Base-by-base conservation (phyloP, 1,284 basidiomycete species). In the Anthracocystis panici-leucophaei region DNA sequence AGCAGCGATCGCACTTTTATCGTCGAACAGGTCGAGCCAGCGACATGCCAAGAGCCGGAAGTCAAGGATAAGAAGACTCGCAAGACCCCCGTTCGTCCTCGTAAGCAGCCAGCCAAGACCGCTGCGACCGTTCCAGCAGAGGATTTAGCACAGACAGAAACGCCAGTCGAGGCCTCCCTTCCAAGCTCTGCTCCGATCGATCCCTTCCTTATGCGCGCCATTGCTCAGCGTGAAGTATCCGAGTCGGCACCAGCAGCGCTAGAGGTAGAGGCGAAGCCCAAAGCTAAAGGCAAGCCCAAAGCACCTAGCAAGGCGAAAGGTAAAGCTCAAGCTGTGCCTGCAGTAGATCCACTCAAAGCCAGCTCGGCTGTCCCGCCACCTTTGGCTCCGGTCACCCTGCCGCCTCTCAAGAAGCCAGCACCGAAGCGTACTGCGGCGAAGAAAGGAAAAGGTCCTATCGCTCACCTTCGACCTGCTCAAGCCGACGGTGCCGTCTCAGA, bases 401-500 rank as follows among this genome's bases (percentile, higher is more conserved):
- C 48, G 31, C 23, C 45, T 16, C 20, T 18, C 5, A 64, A 50
- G 25, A 56, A 58, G 29, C 21, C 48, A 20, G 31, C 64, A n/a
- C 18, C 50, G 6, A 60, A 60, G 46, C 52, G 64, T 7, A 14
- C 57, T 11, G 9, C 41, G 3, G 52, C 57, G 11, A 69, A 56
- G 53, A 49, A 45, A 14, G 52, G 23, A 14, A 71, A 71, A 33
- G 58, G 63, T 8, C 68, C 45, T 18, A 16, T 65, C 9, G 68
- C 68, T 10, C 57, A 62, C 33, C 45, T 65, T 31, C 54, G 46
- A 5, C 62, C 63, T 21, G 62, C 68, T 9, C 58, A 65, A 35
- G 41, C 55, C 31, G 63, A 62, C 33, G 68, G 49, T 6, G 40
- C 62, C 14, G 42, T 71, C 12, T 65, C 68, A 11, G 68, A 71